These are phyloP conservation scores for Fagopyrum tataricum DNA, from an alignment of 148 eudicot genomes.

Conservation along the genomic window DNA sequence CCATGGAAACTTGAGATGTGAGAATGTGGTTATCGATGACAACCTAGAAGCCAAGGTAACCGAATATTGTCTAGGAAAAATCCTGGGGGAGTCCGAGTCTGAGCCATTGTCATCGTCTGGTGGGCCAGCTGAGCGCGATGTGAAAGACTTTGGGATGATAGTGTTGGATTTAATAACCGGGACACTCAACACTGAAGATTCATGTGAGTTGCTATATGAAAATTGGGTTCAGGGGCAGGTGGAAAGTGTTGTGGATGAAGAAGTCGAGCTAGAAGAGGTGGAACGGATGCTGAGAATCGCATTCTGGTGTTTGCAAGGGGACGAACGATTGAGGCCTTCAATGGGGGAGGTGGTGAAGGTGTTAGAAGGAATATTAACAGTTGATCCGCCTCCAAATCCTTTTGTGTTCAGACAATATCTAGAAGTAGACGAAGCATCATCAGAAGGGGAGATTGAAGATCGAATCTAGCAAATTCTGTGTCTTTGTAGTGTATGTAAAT, in stretches of 20 bases:
- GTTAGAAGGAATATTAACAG: constrained; percentile 43
- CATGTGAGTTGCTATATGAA: constrained; percentile 33
- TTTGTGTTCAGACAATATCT: constrained; percentile 12
- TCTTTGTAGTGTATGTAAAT: constrained; percentile 1
- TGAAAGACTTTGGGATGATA: constrained; percentile 45
- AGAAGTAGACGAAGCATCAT: constrained; percentile 5
- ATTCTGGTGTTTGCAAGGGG: constrained; percentile 57
- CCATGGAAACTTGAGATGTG: constrained; percentile 47
- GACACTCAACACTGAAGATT: constrained; percentile 21
- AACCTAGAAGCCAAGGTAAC: constrained; percentile 42
- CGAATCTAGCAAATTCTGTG: background rate
- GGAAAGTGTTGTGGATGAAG: constrained; percentile 27
- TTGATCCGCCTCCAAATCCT: constrained; percentile 51
- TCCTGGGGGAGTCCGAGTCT: constrained; percentile 15
- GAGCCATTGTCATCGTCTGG: background rate
- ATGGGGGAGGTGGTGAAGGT: constrained; percentile 70
- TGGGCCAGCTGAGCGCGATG: constrained; percentile 32
- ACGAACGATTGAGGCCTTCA: constrained; percentile 53
- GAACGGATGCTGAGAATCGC: constrained; percentile 49
- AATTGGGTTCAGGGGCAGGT: constrained; percentile 34
- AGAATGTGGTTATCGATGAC: constrained; percentile 44
- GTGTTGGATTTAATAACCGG: constrained; percentile 39
- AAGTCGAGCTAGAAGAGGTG: constrained; percentile 35
- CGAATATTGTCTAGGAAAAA: constrained; percentile 35
- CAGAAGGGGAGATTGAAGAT: background rate